Evolutionary conservation across 2,329 filamentous ascomycete genomes (phyloP), one percentile per base, ranked within the genome.

Genomic region (Hypoxylon sp.): DNA sequence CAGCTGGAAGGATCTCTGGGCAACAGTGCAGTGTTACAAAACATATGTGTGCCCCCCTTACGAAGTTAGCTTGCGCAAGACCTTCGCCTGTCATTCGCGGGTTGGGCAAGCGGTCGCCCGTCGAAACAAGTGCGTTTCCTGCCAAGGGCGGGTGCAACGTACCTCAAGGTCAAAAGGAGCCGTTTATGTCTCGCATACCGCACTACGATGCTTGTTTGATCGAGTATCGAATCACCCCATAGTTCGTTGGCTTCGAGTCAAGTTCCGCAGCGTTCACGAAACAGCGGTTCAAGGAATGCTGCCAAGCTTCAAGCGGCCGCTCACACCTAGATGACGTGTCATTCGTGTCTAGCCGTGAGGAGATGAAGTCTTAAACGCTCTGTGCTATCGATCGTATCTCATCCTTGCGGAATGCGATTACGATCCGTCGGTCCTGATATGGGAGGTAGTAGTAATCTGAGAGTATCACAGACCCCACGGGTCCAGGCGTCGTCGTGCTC

Each of bases 101-200:
- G 58, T 57, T 64, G 59, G 44, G 51, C 48, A 65, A 53, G 55
- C 57, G 61, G 51, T 40, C 51, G 58, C 61, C 54, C 40, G 42
- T 67, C 67, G 67, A 70, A 64, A 70, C 61, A 61, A 30, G 44
- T 55, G n/a, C 46, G 61, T 61, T 69, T 55, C 57, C 57, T 59
- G 66, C 69, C 69, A 72, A 72, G 69, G 37, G 53, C 20, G 57
- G 14, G 69, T 72, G 56, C 67, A 49, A 72, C 69, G 64, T 68
- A 48, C 55, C 59, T 53, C 69, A 61, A 56, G 51, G 33, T 51
- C 55, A 44, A 66, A 54, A 60, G 60, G 57, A 40, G 30, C 61
- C 62, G 49, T 27, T 53, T 54, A 49, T 72, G 69, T 72, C 63
- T 71, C 66, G 64, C 64, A 57, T 66, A 42, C 30, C 31, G 54